Base-by-base conservation (phyloP, 1,284 basidiomycete species). In the Apiotrichum porosum region DNA sequence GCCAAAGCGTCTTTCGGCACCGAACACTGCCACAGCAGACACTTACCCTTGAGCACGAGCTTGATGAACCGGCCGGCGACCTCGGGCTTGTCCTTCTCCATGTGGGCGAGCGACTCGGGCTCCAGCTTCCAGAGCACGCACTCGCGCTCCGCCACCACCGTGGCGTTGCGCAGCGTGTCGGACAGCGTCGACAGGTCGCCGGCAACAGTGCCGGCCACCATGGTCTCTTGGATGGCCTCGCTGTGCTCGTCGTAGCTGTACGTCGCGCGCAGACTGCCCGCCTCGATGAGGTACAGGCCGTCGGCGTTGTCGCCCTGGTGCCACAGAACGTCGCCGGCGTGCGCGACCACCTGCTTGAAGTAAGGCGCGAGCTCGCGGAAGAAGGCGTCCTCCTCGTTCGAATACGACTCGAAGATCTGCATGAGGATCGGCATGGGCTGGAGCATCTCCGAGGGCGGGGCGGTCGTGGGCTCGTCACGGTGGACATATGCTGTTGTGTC, bases 161-260 rank as follows among this genome's bases (percentile, higher is more conserved):
- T 88, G n/a, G 89, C 85, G 66, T 94, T 95, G 39, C 92, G 77
- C 19, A 80, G 77, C 33, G 84, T 78, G 15, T 82, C 82, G 9
- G 87, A 83, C 21, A 97, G 73, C 31, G 85, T 85, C 0, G 86
- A 85, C 46, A 95, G 72, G 70, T 95, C 92, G 1, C 92, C 92
- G 3, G 91, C 88, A 6, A 94, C 75, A 0, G 89, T 89, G 1
- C 90, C 91, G 2, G 90, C 83, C 0, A 94, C 88, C 91, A 94
- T 95, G 5, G 85, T 87, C 73, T 90, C 88, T 62, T 87, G 83
- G 38, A 89, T 81, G 10, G 74, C 69, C 23, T 80, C 79, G 8
- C 79, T 76, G 56, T 85, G 81, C 43, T 83, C 81, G 10, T 82
- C 81, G 65, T 90, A 91, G 42, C 75, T 72, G 69, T 93, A 93